Evolutionary conservation across 2,329 filamentous ascomycete genomes (phyloP), one percentile per base, ranked within the genome.

Genomic region (Colletotrichum lentis): DNA sequence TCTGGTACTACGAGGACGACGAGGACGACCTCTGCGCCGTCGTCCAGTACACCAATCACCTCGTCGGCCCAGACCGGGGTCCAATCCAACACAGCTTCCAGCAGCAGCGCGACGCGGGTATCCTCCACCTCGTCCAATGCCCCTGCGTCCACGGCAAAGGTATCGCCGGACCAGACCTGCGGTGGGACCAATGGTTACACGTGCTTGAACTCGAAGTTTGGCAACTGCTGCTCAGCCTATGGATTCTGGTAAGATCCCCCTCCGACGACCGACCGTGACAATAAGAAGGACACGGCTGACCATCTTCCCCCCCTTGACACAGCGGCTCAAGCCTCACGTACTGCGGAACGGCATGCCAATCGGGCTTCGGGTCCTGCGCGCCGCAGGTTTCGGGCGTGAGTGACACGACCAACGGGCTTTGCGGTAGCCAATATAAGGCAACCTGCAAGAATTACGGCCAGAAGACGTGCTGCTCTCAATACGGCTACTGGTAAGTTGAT

Each of bases 161-260:
- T 77, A 4, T 78, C 78, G 5, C 76, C 75, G 8, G 73, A 81
- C 69, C 77, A 79, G 62, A 73, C 62, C 43, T 82, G 80, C 61
- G 80, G 80, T 44, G 77, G 76, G 50, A 62, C 70, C 24, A 74
- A 69, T 11, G 76, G 74, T 7, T 78, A 79, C 60, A 78, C 76
- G 8, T 82, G 81, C 63, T 72, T 76, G 54, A 76, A 75, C 24
- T 79, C 78, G 0, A 59, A 37, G 16, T 78, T 76, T 56, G 79
- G 79, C 6, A 74, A 75, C 70, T 82, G 81, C 71, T 83, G 81
- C 65, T 81, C 80, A 3, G 74, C 72, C 64, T 78, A 77, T 61
- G 80, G 80, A n/a, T 81, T 71, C 67, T 82, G 79, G 79, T 79
- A 73, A 73, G 76, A 10, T 35, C 72, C 20, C 20, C 37, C 7